Base-by-base conservation (phyloP, 805 yeast genomes). In the Saccharomycopsis sp. region DNA sequence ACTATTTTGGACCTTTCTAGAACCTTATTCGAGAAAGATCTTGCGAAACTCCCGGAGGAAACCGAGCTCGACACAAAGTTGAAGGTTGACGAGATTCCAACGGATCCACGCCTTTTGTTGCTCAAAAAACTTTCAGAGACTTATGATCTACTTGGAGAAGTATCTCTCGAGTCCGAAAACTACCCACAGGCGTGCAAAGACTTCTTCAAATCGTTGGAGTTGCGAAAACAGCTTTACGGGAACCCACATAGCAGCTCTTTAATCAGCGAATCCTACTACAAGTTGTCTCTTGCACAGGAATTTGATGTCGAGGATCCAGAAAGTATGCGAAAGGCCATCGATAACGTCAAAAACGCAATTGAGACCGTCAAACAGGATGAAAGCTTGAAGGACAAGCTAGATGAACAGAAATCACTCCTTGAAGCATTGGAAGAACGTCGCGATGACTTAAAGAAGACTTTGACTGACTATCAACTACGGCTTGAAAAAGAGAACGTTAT, bases 111-210 rank as follows among this genome's bases (percentile, higher is more conserved):
- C 34, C 68, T 75, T 14, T 67, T 66, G 29, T 62, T 77, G 24
- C 72, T 77, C 57, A 74, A 76, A 64, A 87, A 82, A 62, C 73
- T 91, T 21, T 83, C 91, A 0, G 91, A 89, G 57, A 80, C 85
- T 1, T 87, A 84, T 67, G 91, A 87, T 66, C 70, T 91, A 9
- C 75, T 91, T 16, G 98, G 98, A 34, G 97, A 92, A 67, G 87
- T 91, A 8, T 85, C 96, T 0, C 75, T 91, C 50, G 99, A 92
- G 67, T 81, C 94, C 1, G 97, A 92, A 65, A 89, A 89, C 70
- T 91, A 91, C 69, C 71, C 75, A 15, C 95, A 89, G 69, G 89
- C 97, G 0, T 79, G 85, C 0, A 73, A 73, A 18, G 97, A 91
- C 68, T 81, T 90, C 58, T 73, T 76, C 52, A 71, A 79, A 18